These are phyloP conservation scores for Candida nonsorbophila DNA, from an alignment of 805 yeast species.

Conservation along the genomic window DNA sequence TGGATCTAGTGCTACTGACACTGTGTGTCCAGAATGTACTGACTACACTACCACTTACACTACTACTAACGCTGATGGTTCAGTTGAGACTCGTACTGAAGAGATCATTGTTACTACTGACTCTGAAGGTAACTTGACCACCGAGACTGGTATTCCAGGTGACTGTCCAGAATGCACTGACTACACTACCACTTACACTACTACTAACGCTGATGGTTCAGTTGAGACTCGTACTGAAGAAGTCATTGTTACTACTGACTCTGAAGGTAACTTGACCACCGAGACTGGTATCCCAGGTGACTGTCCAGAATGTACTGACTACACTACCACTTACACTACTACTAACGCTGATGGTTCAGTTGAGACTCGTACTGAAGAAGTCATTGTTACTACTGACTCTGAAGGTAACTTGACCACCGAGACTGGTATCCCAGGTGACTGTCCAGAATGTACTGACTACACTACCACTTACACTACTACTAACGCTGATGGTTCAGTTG, in stretches of 20 bases:
- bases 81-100: conserved; percentile 9
- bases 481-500: conserved; percentile 8
- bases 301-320: conserved; percentile 7
- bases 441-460: conserved; percentile 12
- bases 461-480: conserved; percentile 10
- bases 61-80: conserved; percentile 11
- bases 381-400: conserved; percentile 9
- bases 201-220: conserved; percentile 6
- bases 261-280: conserved; percentile 5
- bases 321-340: conserved; percentile 8
- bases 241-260: conserved; percentile 8
- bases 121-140: conserved; percentile 11
- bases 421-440: conserved; percentile 7
- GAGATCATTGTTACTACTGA: conserved; percentile 12
- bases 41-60: conserved; percentile 14
- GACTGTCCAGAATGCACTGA: conserved; percentile 4
- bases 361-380: conserved; percentile 7
- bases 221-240: conserved; percentile 6
- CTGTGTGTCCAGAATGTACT: conserved; percentile 6
- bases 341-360: conserved; percentile 7
- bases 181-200: conserved; percentile 8
- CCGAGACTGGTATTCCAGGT: conserved; percentile 8
- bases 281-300: conserved; percentile 1
- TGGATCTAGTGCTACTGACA: background rate
- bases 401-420: conserved; percentile 7